phyloP scores from a whole-genome alignment of 805 yeast species.

The Suhomyces kilbournensis region DNA sequence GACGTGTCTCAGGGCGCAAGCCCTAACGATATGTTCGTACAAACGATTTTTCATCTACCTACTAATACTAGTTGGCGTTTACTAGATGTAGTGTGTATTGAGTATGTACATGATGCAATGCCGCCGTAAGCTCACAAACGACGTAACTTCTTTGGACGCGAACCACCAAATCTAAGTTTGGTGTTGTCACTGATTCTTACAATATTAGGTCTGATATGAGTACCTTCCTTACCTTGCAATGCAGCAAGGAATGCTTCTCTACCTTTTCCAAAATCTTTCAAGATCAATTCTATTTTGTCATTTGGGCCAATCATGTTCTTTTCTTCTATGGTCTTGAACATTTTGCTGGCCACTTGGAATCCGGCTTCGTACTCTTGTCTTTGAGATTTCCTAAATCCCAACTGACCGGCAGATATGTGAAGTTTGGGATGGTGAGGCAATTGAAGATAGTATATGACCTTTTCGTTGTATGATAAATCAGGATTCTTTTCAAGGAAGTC shows the following conservation, averaged over 20 bases:
- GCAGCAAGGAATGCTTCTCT: constrained; percentile 84
- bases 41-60: background rate
- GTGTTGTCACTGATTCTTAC: constrained; percentile 76
- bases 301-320: constrained; percentile 48
- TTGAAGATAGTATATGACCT: constrained; percentile 73
- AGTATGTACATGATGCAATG: constrained; percentile 6
- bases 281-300: constrained; percentile 68
- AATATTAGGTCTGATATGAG: constrained; percentile 59
- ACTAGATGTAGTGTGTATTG: background rate
- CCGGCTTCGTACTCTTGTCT: constrained; percentile 93
- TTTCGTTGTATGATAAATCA: constrained; percentile 56
- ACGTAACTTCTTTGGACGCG: constrained; percentile 76
- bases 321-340: constrained; percentile 71
- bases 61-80: background rate
- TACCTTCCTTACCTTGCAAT: constrained; percentile 85
- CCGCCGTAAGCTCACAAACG: constrained; percentile 46
- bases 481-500: constrained; percentile 57
- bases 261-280: constrained; percentile 85
- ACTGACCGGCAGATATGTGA: constrained; percentile 73
- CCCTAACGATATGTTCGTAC: constrained; percentile 3
- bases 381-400: constrained; percentile 86
- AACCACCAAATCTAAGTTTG: constrained; percentile 88
- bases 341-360: constrained; percentile 73
- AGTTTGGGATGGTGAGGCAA: constrained; percentile 73
- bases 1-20: constrained; percentile 4